Percentiles rank a stretch among this genome's conserved stretches.
phyloP scores from a whole-genome alignment of 768 basidiomycete genomes.

The Leucosporidium creatinivorum region DNA sequence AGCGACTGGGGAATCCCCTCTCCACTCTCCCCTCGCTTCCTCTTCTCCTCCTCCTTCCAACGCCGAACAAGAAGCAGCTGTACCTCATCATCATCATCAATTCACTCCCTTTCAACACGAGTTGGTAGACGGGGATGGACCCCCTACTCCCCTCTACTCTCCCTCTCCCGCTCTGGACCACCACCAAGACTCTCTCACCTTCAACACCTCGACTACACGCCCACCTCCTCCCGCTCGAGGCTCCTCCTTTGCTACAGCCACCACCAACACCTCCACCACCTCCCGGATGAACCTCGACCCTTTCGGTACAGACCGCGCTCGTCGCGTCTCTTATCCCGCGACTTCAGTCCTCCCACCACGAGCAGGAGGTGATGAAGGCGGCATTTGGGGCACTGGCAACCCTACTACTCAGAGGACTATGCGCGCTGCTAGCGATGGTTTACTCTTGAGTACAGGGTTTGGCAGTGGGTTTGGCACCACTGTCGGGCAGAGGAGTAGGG shows the following conservation, averaged over 20 bases:
- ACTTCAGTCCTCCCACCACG: neutral
- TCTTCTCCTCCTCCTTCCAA: constrained; percentile 2
- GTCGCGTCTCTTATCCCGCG: too few species aligned
- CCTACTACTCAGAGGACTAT: constrained; percentile 14
- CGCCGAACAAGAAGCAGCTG: neutral
- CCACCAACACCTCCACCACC: too few species aligned
- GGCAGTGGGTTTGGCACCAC: constrained; percentile 6
- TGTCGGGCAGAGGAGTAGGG: neutral
- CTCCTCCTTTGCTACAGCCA: neutral
- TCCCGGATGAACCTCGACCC: neutral
- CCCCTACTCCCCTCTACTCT: constrained; percentile 11
- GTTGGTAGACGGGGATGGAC: neutral
- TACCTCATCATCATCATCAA: too few species aligned
- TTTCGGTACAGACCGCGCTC: too few species aligned
- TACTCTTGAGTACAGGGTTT: constrained; percentile 13
- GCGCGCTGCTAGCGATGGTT: constrained; percentile 22
- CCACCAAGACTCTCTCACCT: neutral
- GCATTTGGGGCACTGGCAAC: constrained; percentile 16
- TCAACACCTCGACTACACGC: neutral
- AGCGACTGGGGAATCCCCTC: neutral
- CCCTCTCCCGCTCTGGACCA: neutral
- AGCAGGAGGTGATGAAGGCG: neutral
- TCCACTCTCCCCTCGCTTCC: neutral
- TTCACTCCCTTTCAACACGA: too few species aligned
- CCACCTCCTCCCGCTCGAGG: neutral